Evolutionary conservation across 805 yeast genomes (phyloP), one percentile per base, ranked within the genome.

Genomic region (Suhomyces xylopsoci): DNA sequence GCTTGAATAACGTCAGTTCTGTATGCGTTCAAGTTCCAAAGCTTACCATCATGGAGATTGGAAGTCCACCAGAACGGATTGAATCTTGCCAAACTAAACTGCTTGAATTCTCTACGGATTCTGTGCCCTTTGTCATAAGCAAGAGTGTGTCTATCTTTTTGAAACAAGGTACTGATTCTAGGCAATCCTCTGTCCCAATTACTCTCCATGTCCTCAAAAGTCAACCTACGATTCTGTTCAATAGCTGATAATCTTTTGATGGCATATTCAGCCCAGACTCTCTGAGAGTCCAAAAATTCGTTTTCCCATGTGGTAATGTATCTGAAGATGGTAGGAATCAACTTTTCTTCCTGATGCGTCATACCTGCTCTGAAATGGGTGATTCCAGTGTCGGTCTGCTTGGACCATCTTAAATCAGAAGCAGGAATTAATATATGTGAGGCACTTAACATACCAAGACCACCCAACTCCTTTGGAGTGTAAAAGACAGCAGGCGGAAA

Each of bases 401-500:
- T 82, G 0, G 97, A 90, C 94, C 96, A 93, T 50, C 87, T 78
- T 55, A 93, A 71, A 67, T 94, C 99, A 5, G 96, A 86, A 0
- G 96, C 88, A 0, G 99, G 99, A 58, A 94, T 94, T 56, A 94
- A 75, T 48, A 94, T 90, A 66, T 94, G 99, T 12, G 97, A 90
- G 0, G 98, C 98, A 76, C 97, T 89, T 24, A 94, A 74, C 99
- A 94, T 94, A 24, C 99, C 99, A 44, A 94, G 73, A 44, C 99
- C 99, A 48, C 99, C 99, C 3, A 94, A 73, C 66, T 94, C 99
- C 60, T 92, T 93, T 0, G 99, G 99, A 0, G 99, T 91, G 66
- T 94, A 94, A 63, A 94, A 94, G 0, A 94, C 99, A 3, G 97
- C 97, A 0, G 99, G 99, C 3, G 99, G 99, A 71, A 94, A 94